phyloP scores from a whole-genome alignment of 345 rosid genomes.

The Aquilaria yunnanensis region DNA sequence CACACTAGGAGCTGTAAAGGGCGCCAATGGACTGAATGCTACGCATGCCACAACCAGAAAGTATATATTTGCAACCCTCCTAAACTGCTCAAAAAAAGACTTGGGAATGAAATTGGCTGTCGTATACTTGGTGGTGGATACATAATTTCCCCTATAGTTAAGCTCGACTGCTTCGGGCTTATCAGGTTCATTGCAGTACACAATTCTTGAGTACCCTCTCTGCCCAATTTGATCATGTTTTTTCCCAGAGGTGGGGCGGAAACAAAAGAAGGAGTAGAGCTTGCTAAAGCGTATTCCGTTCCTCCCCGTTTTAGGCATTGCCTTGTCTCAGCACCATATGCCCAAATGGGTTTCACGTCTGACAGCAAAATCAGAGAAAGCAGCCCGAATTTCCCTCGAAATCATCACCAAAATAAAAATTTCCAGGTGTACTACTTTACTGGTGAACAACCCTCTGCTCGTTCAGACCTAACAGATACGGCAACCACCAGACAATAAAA shows the following conservation, averaged over 20 bases:
- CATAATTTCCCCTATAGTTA: slow-evolving; percentile 67
- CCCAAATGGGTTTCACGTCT: slow-evolving; percentile 9
- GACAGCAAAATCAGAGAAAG: background rate
- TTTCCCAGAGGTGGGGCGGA: slow-evolving; percentile 24
- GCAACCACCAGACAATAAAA: too few species aligned
- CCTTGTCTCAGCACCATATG: slow-evolving; percentile 3
- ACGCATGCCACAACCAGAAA: slow-evolving; percentile 72
- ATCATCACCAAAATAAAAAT: slow-evolving; percentile 8
- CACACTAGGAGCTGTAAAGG: slow-evolving; percentile 54
- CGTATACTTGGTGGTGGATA: slow-evolving; percentile 73
- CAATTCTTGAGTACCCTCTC: slow-evolving; percentile 67
- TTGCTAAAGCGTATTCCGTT: slow-evolving; percentile 37
- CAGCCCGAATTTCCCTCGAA: slow-evolving; percentile 6
- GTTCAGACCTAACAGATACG: too few species aligned
- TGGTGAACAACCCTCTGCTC: too few species aligned
- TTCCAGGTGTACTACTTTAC: background rate
- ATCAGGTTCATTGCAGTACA: slow-evolving; percentile 71
- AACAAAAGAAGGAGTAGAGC: slow-evolving; percentile 56
- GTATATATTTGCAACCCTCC: slow-evolving; percentile 86
- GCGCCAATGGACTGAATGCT: slow-evolving; percentile 78
- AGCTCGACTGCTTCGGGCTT: slow-evolving; percentile 41
- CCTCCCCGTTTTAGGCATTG: slow-evolving; percentile 30
- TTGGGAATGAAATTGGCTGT: slow-evolving; percentile 64
- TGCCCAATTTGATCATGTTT: slow-evolving; percentile 52
- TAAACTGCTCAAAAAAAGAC: slow-evolving; percentile 85